Percentiles rank a stretch among this genome's conserved stretches.
These are phyloP conservation scores for Blumeria hordei DNA, from an alignment of 2,329 filamentous ascomycete species.

Conservation along the genomic window DNA sequence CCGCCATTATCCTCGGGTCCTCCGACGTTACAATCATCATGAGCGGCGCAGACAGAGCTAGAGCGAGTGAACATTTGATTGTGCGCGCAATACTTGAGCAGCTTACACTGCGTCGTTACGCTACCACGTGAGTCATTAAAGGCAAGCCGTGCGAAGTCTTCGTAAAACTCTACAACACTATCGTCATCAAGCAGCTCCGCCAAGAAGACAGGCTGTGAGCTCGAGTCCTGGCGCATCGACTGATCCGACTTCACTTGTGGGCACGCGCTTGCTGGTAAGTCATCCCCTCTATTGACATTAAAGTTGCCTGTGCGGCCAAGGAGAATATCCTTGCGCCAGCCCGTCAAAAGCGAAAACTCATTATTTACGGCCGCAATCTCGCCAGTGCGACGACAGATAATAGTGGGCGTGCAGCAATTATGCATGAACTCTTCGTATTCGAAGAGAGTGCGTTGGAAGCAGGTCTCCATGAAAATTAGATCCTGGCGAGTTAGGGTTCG, in stretches of 20 bases:
- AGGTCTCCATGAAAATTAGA: constrained; percentile 93
- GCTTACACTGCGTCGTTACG: constrained; percentile 59
- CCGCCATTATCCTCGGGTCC: constrained; percentile 9
- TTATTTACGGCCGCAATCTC: constrained; percentile 92
- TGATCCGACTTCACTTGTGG: constrained; percentile 24
- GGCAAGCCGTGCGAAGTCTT: constrained; percentile 78
- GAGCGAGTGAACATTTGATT: neutral
- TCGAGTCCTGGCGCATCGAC: constrained; percentile 18
- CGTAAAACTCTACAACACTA: constrained; percentile 81
- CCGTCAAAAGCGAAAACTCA: constrained; percentile 86
- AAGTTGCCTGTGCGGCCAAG: constrained; percentile 70
- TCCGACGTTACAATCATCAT: constrained; percentile 4
- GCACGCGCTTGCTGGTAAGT: constrained; percentile 17
- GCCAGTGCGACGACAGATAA: constrained; percentile 77
- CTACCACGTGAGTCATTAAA: constrained; percentile 78
- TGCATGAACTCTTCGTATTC: constrained; percentile 88
- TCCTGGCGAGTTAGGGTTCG: constrained; percentile 74
- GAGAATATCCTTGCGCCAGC: constrained; percentile 77
- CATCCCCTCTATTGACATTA: constrained; percentile 45
- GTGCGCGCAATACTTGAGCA: constrained; percentile 65
- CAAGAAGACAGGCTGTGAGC: constrained; percentile 59
- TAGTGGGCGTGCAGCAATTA: constrained; percentile 67
- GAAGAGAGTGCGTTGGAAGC: constrained; percentile 74
- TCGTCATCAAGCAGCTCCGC: constrained; percentile 87
- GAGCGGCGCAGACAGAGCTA: neutral